These are phyloP conservation scores for Euphorbia peplus DNA, from an alignment of 345 rosid genomes.

Conservation along the genomic window DNA sequence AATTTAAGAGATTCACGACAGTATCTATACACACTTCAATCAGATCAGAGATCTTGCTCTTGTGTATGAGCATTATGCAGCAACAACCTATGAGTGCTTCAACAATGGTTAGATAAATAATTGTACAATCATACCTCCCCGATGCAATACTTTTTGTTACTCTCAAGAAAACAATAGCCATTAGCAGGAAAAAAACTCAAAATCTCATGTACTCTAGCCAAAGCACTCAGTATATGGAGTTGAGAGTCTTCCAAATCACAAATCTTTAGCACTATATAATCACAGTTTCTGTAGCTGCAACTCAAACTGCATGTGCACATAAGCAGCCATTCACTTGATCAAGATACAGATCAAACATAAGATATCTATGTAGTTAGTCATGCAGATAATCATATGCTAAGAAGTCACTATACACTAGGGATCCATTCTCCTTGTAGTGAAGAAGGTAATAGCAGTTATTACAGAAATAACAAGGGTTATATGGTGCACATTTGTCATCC, in stretches of 20 bases:
- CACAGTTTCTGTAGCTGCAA: neutral
- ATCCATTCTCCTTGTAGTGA: conserved; percentile 42
- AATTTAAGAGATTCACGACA: too few species aligned
- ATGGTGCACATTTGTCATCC: conserved; percentile 67
- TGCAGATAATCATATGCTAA: conserved; percentile 52
- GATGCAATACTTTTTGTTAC: neutral
- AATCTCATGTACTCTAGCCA: neutral
- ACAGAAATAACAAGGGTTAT: conserved; percentile 80
- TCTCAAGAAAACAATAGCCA: neutral
- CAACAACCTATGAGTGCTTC: conserved; percentile 3
- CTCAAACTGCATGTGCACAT: neutral
- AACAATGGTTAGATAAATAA: neutral
- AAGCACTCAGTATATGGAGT: neutral
- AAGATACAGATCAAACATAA: neutral
- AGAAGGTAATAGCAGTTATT: conserved; percentile 61
- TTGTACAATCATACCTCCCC: neutral
- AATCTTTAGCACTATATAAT: neutral
- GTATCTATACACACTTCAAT: too few species aligned
- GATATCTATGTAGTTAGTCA: conserved; percentile 10
- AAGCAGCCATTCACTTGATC: neutral
- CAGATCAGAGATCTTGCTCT: too few species aligned
- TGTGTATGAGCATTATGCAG: too few species aligned
- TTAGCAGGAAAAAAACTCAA: neutral
- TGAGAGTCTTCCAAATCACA: neutral
- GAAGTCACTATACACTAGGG: conserved; percentile 36